Conservation (phyloP, 371 early-diverging fungal genomes). For the Saksenaea vasiformis region DNA sequence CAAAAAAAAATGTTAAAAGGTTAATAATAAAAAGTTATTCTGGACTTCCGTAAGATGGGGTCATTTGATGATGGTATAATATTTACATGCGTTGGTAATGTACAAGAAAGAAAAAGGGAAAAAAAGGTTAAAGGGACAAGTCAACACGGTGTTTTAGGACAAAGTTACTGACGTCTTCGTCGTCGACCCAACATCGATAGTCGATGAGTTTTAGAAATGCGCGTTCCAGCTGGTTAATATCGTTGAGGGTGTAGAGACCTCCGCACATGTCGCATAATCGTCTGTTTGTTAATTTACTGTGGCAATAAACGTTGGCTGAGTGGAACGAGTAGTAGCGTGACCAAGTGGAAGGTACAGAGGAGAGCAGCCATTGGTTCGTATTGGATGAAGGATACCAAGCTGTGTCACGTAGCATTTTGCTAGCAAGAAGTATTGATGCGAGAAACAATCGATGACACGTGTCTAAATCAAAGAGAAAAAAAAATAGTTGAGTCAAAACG, state of each 20-base stretch:
- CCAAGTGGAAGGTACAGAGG: slow-evolving; percentile 6
- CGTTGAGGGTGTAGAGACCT: slow-evolving; percentile 36
- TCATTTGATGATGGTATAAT: not conserved
- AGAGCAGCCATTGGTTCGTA: not conserved
- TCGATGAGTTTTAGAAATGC: slow-evolving; percentile 48
- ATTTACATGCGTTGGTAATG: not conserved
- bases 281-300: slow-evolving; percentile 28
- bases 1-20: not conserved
- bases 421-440: slow-evolving; percentile 72
- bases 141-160: slow-evolving; percentile 36
- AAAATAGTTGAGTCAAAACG: too few relatives aligned
- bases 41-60: not conserved
- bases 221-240: slow-evolving; percentile 41
- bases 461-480: slow-evolving; percentile 22
- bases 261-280: slow-evolving; percentile 39
- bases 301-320: slow-evolving; percentile 10
- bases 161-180: slow-evolving; percentile 32
- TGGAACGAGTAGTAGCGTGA: slow-evolving; percentile 16
- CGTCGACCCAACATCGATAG: slow-evolving; percentile 48
- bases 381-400: slow-evolving; percentile 41
- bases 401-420: slow-evolving; percentile 73
- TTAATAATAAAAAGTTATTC: not conserved
- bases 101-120: slow-evolving; percentile 1
- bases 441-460: slow-evolving; percentile 76
- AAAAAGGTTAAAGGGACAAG: slow-evolving; percentile 28